Conservation (phyloP, 176 grass and related monocot genomes). For the Eleusine coracana region DNA sequence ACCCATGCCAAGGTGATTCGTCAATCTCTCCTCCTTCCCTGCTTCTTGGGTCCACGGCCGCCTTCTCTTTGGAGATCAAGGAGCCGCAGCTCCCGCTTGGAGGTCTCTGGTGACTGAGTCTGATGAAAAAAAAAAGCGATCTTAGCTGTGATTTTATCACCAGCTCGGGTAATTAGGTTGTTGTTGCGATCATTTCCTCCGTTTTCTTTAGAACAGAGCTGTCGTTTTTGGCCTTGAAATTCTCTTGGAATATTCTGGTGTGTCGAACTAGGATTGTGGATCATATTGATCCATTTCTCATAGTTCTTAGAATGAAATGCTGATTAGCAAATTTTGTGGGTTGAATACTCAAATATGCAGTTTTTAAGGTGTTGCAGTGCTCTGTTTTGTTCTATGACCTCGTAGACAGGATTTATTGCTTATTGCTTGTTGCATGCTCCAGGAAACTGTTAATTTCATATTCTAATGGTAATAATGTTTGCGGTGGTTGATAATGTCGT, state of each 20-base stretch:
- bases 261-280: background rate
- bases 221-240: background rate
- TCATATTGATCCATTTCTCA: background rate
- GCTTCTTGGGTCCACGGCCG: background rate
- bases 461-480: background rate
- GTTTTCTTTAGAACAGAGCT: background rate
- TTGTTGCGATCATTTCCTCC: conserved; percentile 12
- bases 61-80: conserved; percentile 12
- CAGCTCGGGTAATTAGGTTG: background rate
- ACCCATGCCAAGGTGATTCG: conserved; percentile 66
- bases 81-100: background rate
- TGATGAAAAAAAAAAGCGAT: background rate
- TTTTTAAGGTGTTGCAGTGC: background rate
- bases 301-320: background rate
- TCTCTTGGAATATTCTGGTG: background rate
- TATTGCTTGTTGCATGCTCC: background rate
- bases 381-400: background rate
- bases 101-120: background rate
- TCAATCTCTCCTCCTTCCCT: background rate
- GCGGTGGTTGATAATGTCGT: background rate
- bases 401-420: background rate
- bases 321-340: background rate
- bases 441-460: background rate
- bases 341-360: background rate
- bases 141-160: conserved; percentile 11